phyloP scores from a whole-genome alignment of 176 grass and related monocot genomes.

The Triticum monococcum region DNA sequence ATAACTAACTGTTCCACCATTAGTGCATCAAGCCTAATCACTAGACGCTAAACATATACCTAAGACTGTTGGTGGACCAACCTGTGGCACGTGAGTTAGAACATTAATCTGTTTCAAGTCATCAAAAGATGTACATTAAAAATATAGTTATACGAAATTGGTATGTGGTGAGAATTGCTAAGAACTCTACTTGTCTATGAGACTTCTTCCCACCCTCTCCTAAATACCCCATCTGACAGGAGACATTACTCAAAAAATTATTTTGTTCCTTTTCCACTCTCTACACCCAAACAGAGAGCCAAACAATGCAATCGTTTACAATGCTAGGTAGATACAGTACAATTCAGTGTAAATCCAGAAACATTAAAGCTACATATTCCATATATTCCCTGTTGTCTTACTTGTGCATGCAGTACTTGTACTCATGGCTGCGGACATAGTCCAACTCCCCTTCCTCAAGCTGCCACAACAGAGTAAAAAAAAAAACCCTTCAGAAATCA shows the following conservation, averaged over 20 bases:
- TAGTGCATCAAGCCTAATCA: neutral
- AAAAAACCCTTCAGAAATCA: slow-evolving; percentile 4
- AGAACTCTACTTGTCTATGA: neutral
- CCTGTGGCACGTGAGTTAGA: neutral
- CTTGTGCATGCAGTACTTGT: slow-evolving; percentile 98
- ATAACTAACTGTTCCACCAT: neutral
- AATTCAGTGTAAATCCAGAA: slow-evolving; percentile 3
- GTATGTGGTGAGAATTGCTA: neutral
- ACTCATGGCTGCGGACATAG: slow-evolving; percentile 79
- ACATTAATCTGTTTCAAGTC: neutral
- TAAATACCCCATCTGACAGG: neutral
- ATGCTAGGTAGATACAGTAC: neutral
- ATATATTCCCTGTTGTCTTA: slow-evolving; percentile 36
- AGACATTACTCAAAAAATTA: neutral
- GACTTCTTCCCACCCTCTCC: neutral
- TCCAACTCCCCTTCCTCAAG: slow-evolving; percentile 98
- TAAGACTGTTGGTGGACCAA: neutral
- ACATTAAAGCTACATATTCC: neutral
- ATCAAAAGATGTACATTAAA: neutral
- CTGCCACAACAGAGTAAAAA: slow-evolving; percentile 26
- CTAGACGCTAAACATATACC: neutral
- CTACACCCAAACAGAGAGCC: neutral
- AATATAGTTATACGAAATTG: neutral
- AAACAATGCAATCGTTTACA: neutral
- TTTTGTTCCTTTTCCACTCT: neutral